phyloP scores from a whole-genome alignment of 1,284 basidiomycete species.

The Ceratobasidium sp. region DNA sequence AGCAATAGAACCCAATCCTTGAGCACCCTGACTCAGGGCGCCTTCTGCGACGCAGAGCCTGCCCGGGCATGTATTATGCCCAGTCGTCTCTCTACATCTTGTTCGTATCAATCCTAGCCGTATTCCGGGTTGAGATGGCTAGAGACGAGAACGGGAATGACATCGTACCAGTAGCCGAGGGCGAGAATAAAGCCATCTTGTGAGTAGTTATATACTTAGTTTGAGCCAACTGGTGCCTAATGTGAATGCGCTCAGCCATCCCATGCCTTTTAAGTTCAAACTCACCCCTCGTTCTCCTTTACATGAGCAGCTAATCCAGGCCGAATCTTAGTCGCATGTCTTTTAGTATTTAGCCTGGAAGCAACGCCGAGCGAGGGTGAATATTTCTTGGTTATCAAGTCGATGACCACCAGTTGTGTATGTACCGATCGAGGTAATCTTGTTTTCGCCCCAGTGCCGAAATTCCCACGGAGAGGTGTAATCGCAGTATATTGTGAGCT shows the following conservation, averaged over 20 bases:
- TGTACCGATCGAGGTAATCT: no score
- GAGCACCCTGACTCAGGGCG: not conserved
- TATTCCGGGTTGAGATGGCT: not conserved
- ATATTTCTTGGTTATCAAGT: no score
- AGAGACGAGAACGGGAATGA: not conserved
- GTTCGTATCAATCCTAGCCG: not conserved
- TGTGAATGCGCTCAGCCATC: not conserved
- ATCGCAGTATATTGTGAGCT: no score
- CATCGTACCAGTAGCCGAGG: not conserved
- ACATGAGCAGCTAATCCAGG: no score
- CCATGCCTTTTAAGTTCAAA: not conserved
- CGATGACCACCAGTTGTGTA: no score
- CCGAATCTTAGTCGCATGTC: no score
- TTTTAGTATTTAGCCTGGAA: no score
- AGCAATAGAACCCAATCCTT: not conserved
- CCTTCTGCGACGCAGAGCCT: not conserved
- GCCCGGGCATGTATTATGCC: constrained; percentile 9
- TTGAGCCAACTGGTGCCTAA: not conserved
- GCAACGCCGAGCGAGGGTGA: no score
- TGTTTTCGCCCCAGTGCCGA: no score
- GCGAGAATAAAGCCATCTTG: not conserved
- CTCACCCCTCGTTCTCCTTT: not conserved
- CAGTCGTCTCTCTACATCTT: constrained; percentile 7
- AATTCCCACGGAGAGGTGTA: no score
- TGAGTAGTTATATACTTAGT: no score